Conservation (phyloP, 179 eudicot species). For the Pouteria campechiana region DNA sequence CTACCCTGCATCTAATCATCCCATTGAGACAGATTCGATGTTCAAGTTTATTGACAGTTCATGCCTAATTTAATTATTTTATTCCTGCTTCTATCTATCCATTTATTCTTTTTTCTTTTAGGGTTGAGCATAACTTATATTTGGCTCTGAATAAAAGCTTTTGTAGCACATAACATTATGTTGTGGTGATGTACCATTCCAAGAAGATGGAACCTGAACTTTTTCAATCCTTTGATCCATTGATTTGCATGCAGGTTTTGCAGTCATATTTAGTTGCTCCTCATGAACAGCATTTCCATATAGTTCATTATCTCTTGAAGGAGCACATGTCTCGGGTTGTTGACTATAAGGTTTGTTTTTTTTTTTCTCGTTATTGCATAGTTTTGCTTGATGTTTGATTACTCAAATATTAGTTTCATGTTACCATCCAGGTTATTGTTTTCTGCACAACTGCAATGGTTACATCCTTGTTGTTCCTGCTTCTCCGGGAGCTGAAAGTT, state of each 20-base stretch:
- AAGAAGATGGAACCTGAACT: too few species aligned
- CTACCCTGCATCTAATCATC: too few species aligned
- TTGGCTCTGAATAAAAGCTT: too few species aligned
- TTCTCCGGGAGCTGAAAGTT: constrained; percentile 68
- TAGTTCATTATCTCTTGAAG: constrained; percentile 57
- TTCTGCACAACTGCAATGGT: constrained; percentile 87
- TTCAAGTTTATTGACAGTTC: too few species aligned
- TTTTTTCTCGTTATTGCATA: not conserved
- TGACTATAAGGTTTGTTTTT: constrained; percentile 64
- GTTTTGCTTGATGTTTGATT: not conserved
- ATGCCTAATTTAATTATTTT: too few species aligned
- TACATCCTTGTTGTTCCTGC: constrained; percentile 74
- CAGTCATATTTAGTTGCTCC: constrained; percentile 70
- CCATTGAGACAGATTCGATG: too few species aligned
- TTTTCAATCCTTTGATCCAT: not conserved
- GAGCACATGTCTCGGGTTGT: constrained; percentile 45
- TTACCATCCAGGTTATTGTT: constrained; percentile 56
- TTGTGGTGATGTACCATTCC: too few species aligned
- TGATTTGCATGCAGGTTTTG: constrained; percentile 47
- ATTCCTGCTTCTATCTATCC: too few species aligned
- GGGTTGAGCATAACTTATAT: too few species aligned
- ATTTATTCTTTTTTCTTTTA: too few species aligned
- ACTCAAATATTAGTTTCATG: constrained; percentile 3
- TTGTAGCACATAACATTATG: too few species aligned
- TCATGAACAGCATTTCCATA: constrained; percentile 68